Conservation (phyloP, 495 filamentous ascomycete genomes). For the Daldinia bambusicola region DNA sequence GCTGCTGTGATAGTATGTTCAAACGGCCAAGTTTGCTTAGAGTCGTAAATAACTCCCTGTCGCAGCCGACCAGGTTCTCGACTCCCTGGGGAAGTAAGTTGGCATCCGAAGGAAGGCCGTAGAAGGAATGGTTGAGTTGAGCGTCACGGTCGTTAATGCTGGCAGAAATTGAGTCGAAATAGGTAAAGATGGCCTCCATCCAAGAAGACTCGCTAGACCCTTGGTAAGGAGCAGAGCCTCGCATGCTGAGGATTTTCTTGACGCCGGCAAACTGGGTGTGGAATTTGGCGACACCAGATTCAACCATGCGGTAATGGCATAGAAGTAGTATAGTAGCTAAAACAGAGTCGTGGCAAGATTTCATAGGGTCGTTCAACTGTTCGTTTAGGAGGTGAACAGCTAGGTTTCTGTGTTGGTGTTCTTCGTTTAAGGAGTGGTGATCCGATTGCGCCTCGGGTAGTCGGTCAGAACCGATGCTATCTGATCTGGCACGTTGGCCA, state of each 20-base stretch:
- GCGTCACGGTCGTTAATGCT: conserved; percentile 92
- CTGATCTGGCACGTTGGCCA: conserved; percentile 57
- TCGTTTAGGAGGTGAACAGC: conserved; percentile 85
- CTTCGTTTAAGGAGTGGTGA: conserved; percentile 71
- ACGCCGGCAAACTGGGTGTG: conserved; percentile 94
- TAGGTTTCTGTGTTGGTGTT: conserved; percentile 80
- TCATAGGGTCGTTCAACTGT: conserved; percentile 77
- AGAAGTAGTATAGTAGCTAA: conserved; percentile 88
- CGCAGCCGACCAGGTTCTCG: conserved; percentile 90
- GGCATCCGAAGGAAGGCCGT: conserved; percentile 74
- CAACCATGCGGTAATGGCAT: conserved; percentile 92
- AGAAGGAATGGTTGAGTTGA: conserved; percentile 76
- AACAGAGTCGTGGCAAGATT: conserved; percentile 84
- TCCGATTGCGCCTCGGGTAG: conserved; percentile 51
- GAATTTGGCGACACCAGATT: conserved; percentile 91
- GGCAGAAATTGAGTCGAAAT: conserved; percentile 93
- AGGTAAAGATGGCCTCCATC: conserved; percentile 97
- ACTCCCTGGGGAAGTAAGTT: conserved; percentile 64
- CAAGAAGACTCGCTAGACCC: conserved; percentile 77
- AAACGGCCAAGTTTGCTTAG: conserved; percentile 82
- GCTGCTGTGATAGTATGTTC: conserved; percentile 87
- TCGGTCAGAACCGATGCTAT: conserved; percentile 49
- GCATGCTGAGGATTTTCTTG: conserved; percentile 87
- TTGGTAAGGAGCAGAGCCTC: conserved; percentile 70
- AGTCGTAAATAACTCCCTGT: conserved; percentile 80